Conservation (phyloP, 306 rosid species). For the Abrus precatorius region DNA sequence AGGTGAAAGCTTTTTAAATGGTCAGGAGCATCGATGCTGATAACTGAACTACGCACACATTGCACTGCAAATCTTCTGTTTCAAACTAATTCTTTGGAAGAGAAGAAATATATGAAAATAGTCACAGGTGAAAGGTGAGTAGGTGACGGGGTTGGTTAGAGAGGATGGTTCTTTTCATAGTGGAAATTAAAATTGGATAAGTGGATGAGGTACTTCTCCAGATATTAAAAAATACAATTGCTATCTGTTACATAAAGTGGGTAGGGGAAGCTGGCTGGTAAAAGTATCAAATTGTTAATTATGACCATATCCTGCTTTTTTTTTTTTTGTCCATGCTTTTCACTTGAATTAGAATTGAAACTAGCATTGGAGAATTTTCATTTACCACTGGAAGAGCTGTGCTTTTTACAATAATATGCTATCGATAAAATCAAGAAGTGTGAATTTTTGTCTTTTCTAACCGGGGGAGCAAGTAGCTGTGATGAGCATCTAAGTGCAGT, state of each 20-base stretch:
- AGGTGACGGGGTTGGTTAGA: not conserved
- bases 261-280: not conserved
- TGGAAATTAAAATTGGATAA: not conserved
- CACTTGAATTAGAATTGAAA: not conserved
- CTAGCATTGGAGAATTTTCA: not conserved
- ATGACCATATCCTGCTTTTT: not conserved
- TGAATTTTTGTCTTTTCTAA: slow-evolving; percentile 10
- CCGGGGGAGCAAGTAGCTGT: not conserved
- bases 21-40: not conserved
- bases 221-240: not conserved
- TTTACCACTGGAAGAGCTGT: slow-evolving; percentile 6
- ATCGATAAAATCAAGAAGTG: slow-evolving; percentile 9
- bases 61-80: not conserved
- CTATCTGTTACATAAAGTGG: not conserved
- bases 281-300: not conserved
- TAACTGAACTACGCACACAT: not conserved
- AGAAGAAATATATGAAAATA: slow-evolving; percentile 11
- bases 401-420: not conserved
- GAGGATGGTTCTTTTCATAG: slow-evolving; percentile 12
- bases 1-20: not conserved
- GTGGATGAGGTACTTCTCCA: not conserved
- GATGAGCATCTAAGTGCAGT: slow-evolving; percentile 5
- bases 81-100: not conserved
- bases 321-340: not conserved
- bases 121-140: not conserved